phyloP scores from a whole-genome alignment of 768 basidiomycete genomes.

The Naganishia onofrii region DNA sequence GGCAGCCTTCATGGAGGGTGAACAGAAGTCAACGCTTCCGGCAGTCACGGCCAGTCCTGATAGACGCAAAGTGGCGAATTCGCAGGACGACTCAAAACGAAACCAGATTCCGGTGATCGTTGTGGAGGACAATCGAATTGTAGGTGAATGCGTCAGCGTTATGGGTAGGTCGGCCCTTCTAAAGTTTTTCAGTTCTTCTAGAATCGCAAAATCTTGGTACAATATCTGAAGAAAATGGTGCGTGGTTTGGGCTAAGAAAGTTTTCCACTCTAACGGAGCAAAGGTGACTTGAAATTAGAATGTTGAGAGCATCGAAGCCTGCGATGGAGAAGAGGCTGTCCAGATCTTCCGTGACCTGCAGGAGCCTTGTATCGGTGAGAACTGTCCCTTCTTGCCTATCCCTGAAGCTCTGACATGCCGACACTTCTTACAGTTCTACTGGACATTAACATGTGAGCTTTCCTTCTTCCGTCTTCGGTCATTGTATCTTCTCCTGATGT shows the following conservation, averaged over 20 bases:
- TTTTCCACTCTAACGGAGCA: not conserved
- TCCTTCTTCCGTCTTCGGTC: not conserved
- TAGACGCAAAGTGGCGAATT: no score
- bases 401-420: not conserved
- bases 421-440: constrained; percentile 35
- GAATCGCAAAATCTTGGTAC: constrained; percentile 20
- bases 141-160: constrained; percentile 38
- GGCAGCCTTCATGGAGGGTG: not conserved
- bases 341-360: constrained; percentile 36
- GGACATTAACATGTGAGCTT: constrained; percentile 47
- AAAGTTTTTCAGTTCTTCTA: not conserved
- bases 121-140: constrained; percentile 47
- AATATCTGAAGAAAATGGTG: constrained; percentile 22
- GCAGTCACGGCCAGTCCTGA: not conserved
- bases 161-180: not conserved
- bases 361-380: constrained; percentile 34
- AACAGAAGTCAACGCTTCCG: constrained; percentile 9
- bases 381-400: not conserved
- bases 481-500: not conserved
- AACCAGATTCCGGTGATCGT: constrained; percentile 36
- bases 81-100: not conserved
- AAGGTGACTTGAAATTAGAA: constrained; percentile 15
- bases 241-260: not conserved
- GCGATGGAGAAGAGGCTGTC: constrained; percentile 43
- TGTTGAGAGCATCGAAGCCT: constrained; percentile 41